Evolutionary conservation across 805 yeast genomes (phyloP).

Genomic region (Lipomyces lipofer): DNA sequence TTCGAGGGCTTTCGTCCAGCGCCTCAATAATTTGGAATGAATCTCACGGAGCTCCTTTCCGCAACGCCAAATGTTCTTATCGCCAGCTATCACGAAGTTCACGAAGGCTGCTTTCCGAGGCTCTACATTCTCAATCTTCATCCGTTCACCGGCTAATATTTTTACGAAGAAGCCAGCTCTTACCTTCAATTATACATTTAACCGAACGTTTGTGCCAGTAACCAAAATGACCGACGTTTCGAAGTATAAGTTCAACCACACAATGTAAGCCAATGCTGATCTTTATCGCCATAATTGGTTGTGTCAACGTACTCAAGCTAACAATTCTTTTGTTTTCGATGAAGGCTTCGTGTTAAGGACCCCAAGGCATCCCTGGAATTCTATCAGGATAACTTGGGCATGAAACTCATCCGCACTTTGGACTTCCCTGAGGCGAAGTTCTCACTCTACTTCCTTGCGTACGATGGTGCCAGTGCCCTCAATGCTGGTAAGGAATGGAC

Average conservation of each 20-base stretch:
- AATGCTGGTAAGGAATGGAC: slow-evolving; percentile 44
- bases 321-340: slow-evolving; percentile 14
- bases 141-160: not conserved
- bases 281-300: not conserved
- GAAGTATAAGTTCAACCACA: slow-evolving; percentile 53
- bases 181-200: not conserved
- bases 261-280: slow-evolving; percentile 25
- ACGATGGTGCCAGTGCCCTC: slow-evolving; percentile 48
- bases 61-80: not conserved
- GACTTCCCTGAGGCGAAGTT: slow-evolving; percentile 58
- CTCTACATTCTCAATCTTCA: not conserved
- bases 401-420: slow-evolving; percentile 57
- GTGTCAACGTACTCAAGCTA: no score
- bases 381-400: slow-evolving; percentile 73
- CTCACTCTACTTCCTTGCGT: slow-evolving; percentile 68
- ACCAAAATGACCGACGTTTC: slow-evolving; percentile 31
- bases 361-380: slow-evolving; percentile 71
- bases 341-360: slow-evolving; percentile 78
- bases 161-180: not conserved
- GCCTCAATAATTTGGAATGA: no score
- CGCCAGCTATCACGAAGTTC: not conserved
- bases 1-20: no score
- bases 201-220: slow-evolving; percentile 13
- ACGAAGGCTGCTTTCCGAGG: no score
- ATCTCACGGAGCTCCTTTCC: not conserved